These are phyloP conservation scores for Aurantiochytrium sp. DNA, from an alignment of 108 stramenopile genomes.

Conservation along the genomic window DNA sequence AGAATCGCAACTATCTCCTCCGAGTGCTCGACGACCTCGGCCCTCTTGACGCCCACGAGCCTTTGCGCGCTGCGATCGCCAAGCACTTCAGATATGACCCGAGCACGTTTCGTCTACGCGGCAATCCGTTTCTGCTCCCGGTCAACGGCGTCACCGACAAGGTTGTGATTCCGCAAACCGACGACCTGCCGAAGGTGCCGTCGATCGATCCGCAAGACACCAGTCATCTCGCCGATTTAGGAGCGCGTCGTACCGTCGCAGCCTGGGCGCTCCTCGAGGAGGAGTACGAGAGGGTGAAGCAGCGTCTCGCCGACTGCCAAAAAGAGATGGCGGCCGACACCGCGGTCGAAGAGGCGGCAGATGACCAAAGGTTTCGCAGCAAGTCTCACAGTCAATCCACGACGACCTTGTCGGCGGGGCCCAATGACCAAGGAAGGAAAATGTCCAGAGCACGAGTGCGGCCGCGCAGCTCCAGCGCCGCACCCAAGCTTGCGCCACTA, in stretches of 20 bases:
- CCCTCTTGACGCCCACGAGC: background rate
- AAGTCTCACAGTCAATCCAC: no score
- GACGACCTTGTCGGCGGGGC: no score
- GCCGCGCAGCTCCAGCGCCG: no score
- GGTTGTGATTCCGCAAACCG: background rate
- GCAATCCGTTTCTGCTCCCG: background rate
- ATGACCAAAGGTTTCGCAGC: no score
- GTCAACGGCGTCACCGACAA: background rate
- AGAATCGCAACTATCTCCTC: background rate
- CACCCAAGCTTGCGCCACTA: no score
- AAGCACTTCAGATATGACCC: background rate
- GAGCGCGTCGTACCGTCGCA: background rate
- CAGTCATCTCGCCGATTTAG: background rate
- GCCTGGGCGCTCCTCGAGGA: background rate
- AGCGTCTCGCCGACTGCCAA: background rate
- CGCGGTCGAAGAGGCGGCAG: background rate
- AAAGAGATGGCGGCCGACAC: background rate
- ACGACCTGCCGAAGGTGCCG: no score
- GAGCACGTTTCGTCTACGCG: background rate
- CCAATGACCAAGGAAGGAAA: no score
- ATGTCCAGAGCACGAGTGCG: no score
- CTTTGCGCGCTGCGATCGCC: background rate
- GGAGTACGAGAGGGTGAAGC: background rate
- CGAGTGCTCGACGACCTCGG: background rate
- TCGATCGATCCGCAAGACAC: background rate